Evolutionary conservation across 441 rosid genomes (phyloP).

Genomic region (Croton setiger): DNA sequence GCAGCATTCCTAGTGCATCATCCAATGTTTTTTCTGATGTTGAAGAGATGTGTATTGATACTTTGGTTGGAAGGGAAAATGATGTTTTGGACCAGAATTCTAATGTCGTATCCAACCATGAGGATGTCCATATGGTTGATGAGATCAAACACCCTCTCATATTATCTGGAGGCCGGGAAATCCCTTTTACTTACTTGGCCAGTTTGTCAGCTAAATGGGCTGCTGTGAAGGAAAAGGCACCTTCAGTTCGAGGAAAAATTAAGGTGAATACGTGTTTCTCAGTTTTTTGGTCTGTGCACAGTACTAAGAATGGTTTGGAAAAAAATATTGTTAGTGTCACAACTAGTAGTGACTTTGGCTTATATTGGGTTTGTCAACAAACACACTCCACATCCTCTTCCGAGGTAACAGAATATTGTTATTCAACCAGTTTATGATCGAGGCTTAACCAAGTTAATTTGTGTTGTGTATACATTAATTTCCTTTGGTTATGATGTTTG

Average conservation of each 20-base stretch:
- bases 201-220: slow-evolving; percentile 81
- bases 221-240: slow-evolving; percentile 46
- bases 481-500: slow-evolving; percentile 10
- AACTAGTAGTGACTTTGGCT: too few species aligned
- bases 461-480: background rate
- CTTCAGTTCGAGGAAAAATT: slow-evolving; percentile 61
- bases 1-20: slow-evolving; percentile 36
- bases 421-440: background rate
- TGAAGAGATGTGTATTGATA: slow-evolving; percentile 65
- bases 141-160: slow-evolving; percentile 52
- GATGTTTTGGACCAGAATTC: slow-evolving; percentile 29
- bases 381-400: background rate
- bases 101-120: slow-evolving; percentile 25
- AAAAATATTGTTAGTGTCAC: background rate
- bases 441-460: background rate
- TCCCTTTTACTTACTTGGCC: slow-evolving; percentile 87
- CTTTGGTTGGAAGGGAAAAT: slow-evolving; percentile 28
- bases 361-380: too few species aligned
- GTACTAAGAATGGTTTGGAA: background rate
- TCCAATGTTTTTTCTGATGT: slow-evolving; percentile 39
- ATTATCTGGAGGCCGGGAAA: slow-evolving; percentile 50
- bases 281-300: background rate
- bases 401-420: background rate
- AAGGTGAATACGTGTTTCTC: slow-evolving; percentile 44
- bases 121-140: slow-evolving; percentile 39